Percentiles rank a stretch among this genome's conserved stretches.
Conservation (phyloP, 2,329 filamentous ascomycete genomes). For the Domatiomyces globalis region DNA sequence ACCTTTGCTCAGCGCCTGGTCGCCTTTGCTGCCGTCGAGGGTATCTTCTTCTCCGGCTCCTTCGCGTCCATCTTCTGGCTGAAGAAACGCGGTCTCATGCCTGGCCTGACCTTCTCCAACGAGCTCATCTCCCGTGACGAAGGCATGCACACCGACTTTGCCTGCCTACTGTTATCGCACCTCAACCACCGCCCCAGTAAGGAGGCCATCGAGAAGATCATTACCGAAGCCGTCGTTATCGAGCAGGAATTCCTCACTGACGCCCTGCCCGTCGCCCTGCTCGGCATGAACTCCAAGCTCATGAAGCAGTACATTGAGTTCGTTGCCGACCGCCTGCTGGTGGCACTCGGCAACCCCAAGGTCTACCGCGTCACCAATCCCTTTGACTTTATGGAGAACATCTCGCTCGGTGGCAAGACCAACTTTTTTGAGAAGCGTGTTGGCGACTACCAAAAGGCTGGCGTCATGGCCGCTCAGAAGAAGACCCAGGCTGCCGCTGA, state of each 20-base stretch:
- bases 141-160: constrained; percentile 98
- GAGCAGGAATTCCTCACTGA: constrained; percentile 98
- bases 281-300: constrained; percentile 92
- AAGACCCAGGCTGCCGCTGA: constrained; percentile 49
- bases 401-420: constrained; percentile 96
- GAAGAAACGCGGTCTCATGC: constrained; percentile 99
- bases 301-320: constrained; percentile 99
- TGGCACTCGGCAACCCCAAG: constrained; percentile 89
- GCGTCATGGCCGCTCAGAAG: constrained; percentile 89
- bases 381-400: constrained; percentile 99
- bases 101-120: constrained; percentile 96
- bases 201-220: constrained; percentile 69
- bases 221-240: constrained; percentile 82
- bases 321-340: constrained; percentile 84
- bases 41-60: constrained; percentile 98
- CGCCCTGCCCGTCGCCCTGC: constrained; percentile 77
- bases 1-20: constrained; percentile 92
- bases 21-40: constrained; percentile 93
- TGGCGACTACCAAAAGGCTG: constrained; percentile 97
- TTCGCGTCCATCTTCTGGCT: constrained; percentile 99
- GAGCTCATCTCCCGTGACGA: constrained; percentile 99
- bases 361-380: constrained; percentile 86
- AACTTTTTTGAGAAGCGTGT: constrained; percentile 99
- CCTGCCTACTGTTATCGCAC: constrained; percentile 94
- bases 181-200: constrained; percentile 80